phyloP scores from a whole-genome alignment of 306 rosid genomes.

The Quillaja saponaria region DNA sequence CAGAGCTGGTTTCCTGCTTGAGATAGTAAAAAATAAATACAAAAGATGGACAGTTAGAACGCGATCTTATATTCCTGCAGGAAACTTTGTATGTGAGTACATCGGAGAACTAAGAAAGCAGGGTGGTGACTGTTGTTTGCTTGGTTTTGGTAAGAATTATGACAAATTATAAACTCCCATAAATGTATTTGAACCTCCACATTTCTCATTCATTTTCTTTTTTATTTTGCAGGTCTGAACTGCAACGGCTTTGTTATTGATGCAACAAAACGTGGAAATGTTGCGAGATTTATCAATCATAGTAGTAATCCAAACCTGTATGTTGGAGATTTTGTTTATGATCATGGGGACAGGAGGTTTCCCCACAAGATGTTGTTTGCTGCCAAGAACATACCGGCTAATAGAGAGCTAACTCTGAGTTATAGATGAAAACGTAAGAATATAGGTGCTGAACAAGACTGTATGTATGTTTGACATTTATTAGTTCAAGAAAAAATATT shows the following conservation, averaged over 20 bases:
- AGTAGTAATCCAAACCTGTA: slow-evolving; percentile 37
- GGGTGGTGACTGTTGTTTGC: background rate
- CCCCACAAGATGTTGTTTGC: slow-evolving; percentile 44
- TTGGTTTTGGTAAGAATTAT: slow-evolving; percentile 21
- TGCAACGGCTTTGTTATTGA: slow-evolving; percentile 28
- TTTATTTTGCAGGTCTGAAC: slow-evolving; percentile 22
- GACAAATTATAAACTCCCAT: background rate
- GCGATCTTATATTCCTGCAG: slow-evolving; percentile 34
- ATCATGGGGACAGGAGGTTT: slow-evolving; percentile 10
- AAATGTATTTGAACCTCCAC: background rate
- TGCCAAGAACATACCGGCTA: slow-evolving; percentile 32
- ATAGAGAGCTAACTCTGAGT: slow-evolving; percentile 25
- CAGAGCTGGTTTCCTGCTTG: slow-evolving; percentile 37
- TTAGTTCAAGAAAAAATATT: too few species aligned
- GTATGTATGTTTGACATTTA: too few species aligned
- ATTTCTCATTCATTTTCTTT: background rate
- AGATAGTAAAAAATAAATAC: slow-evolving; percentile 30
- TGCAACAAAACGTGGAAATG: slow-evolving; percentile 31
- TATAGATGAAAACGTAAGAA: too few species aligned
- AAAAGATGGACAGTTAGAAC: slow-evolving; percentile 57
- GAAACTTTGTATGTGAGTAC: slow-evolving; percentile 50
- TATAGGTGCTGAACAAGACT: too few species aligned
- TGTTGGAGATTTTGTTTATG: slow-evolving; percentile 26
- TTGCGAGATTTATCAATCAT: slow-evolving; percentile 44
- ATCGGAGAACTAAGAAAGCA: slow-evolving; percentile 35